Percentiles rank a stretch among this genome's conserved stretches.
phyloP scores from a whole-genome alignment of 768 basidiomycete species.

The Tylopilus rubrobrunneus region DNA sequence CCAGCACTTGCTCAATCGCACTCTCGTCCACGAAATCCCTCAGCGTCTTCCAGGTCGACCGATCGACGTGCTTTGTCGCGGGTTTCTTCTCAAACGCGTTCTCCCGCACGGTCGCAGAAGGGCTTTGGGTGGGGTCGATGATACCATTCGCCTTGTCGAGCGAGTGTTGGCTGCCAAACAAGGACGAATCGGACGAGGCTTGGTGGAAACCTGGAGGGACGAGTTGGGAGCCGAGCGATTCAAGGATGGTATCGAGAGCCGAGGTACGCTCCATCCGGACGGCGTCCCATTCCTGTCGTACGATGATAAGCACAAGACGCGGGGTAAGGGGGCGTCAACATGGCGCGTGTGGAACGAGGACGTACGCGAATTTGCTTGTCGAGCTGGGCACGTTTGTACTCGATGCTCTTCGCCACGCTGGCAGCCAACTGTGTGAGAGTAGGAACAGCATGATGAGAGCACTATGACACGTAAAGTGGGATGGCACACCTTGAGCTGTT shows the following conservation, averaged over 20 bases:
- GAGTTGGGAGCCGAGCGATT: slow-evolving; percentile 64
- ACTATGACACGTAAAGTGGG: background rate
- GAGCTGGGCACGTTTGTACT: slow-evolving; percentile 62
- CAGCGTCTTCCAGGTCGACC: slow-evolving; percentile 72
- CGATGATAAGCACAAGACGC: background rate
- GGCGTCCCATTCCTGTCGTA: slow-evolving; percentile 64
- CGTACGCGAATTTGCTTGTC: slow-evolving; percentile 60
- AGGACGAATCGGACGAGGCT: slow-evolving; percentile 58
- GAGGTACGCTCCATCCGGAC: slow-evolving; percentile 56
- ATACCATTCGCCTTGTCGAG: slow-evolving; percentile 37
- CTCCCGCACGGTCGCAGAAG: slow-evolving; percentile 29
- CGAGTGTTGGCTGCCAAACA: slow-evolving; percentile 76
- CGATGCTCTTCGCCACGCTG: slow-evolving; percentile 68
- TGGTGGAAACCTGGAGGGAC: slow-evolving; percentile 80
- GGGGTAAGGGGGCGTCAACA: background rate
- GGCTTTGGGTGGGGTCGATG: slow-evolving; percentile 37
- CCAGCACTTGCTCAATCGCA: slow-evolving; percentile 72
- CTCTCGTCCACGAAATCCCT: slow-evolving; percentile 85
- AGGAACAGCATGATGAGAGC: background rate
- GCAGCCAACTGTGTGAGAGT: slow-evolving; percentile 53
- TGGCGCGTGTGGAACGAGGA: background rate
- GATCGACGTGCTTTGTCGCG: slow-evolving; percentile 34
- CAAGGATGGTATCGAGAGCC: slow-evolving; percentile 65
- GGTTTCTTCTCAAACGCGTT: slow-evolving; percentile 18
- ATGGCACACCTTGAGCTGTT: slow-evolving; percentile 63